Percentiles rank a stretch among this genome's conserved stretches.
phyloP scores from a whole-genome alignment of 1,139 yeast species.

The Spencermartinsiella ligniputridi region DNA sequence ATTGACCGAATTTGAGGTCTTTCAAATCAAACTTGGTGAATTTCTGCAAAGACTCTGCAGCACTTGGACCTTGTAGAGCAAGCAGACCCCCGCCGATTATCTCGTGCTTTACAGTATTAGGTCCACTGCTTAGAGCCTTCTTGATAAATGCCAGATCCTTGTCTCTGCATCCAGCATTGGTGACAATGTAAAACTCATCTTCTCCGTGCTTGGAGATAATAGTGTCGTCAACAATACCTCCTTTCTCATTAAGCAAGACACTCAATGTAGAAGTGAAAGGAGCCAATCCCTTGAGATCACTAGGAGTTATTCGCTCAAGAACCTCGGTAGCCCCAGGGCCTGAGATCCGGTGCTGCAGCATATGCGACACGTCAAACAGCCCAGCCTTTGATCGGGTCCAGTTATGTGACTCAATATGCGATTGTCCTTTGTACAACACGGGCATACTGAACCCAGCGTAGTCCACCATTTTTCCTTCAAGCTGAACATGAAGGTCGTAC shows the following conservation, averaged over 20 bases:
- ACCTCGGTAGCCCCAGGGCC: slow-evolving; percentile 70
- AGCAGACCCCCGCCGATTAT: slow-evolving; percentile 71
- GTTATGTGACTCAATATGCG: slow-evolving; percentile 87
- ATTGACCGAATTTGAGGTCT: slow-evolving; percentile 68
- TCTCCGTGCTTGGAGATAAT: slow-evolving; percentile 81
- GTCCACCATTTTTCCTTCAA: slow-evolving; percentile 89
- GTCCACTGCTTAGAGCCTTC: slow-evolving; percentile 43
- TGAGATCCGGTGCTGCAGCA: slow-evolving; percentile 78
- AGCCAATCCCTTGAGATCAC: slow-evolving; percentile 58
- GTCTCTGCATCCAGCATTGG: slow-evolving; percentile 92
- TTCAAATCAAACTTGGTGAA: slow-evolving; percentile 62
- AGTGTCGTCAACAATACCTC: slow-evolving; percentile 86
- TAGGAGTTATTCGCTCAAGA: slow-evolving; percentile 78
- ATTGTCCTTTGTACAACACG: slow-evolving; percentile 71
- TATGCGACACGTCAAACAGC: slow-evolving; percentile 92
- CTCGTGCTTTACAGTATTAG: slow-evolving; percentile 45
- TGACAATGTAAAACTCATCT: slow-evolving; percentile 82
- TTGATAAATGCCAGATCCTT: slow-evolving; percentile 67
- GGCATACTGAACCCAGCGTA: slow-evolving; percentile 97
- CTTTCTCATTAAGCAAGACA: slow-evolving; percentile 66
- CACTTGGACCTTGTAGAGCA: slow-evolving; percentile 90
- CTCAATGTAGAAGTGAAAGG: slow-evolving; percentile 68
- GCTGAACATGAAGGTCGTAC: slow-evolving; percentile 68
- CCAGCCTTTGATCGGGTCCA: slow-evolving; percentile 92
- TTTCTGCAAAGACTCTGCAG: slow-evolving; percentile 60